phyloP scores from a whole-genome alignment of 495 filamentous ascomycete genomes.

The Daldinia vernicosa region DNA sequence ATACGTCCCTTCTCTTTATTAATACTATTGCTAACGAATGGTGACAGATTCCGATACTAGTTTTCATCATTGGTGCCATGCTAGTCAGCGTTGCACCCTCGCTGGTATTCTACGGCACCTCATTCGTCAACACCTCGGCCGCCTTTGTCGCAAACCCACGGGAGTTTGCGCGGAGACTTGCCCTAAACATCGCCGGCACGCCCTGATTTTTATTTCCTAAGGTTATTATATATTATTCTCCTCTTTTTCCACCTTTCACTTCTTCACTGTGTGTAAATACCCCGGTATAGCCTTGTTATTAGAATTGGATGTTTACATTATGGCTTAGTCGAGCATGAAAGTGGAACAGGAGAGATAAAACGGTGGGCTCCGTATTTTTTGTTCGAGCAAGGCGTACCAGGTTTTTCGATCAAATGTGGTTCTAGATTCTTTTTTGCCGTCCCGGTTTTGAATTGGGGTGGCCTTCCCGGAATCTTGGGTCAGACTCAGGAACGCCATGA shows the following conservation, averaged over 20 bases:
- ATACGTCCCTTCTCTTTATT: neutral
- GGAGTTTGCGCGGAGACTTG: conserved; percentile 22
- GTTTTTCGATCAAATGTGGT: too few species aligned
- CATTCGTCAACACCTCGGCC: conserved; percentile 1
- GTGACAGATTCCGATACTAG: conserved; percentile 53
- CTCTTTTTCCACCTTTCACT: conserved; percentile 6
- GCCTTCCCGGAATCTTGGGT: neutral
- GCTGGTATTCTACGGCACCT: conserved; percentile 55
- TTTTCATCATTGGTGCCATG: conserved; percentile 72
- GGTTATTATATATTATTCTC: conserved; percentile 5
- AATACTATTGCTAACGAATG: conserved; percentile 22
- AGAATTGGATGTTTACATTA: conserved; percentile 14
- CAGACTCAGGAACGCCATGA: neutral
- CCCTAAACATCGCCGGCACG: conserved; percentile 10
- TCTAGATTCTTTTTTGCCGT: conserved; percentile 10
- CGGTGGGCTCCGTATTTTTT: neutral
- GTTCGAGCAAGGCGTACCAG: conserved; percentile 26
- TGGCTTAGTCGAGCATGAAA: conserved; percentile 9
- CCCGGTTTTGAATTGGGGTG: neutral
- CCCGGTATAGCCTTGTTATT: conserved; percentile 21
- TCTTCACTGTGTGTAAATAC: conserved; percentile 32
- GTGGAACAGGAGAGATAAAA: conserved; percentile 4
- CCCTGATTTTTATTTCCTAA: conserved; percentile 15
- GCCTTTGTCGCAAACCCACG: conserved; percentile 32
- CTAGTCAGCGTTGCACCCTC: conserved; percentile 67